A percentile compares a stretch with the other conserved stretches of the same genome.
Evolutionary conservation across 805 yeast species (phyloP).

Genomic region (Spathaspora sp.): DNA sequence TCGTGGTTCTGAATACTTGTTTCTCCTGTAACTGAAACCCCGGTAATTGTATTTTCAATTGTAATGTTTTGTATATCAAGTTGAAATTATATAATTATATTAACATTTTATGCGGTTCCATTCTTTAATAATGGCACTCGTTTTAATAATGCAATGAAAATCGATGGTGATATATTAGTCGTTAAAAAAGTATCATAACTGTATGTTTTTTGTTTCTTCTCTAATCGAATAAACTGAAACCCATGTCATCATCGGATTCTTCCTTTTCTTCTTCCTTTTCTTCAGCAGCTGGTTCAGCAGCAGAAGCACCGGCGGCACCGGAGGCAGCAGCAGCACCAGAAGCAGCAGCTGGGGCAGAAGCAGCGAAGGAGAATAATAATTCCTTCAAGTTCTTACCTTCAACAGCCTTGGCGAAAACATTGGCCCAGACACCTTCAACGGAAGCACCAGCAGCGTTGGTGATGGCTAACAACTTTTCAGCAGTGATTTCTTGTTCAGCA

Average conservation of each 20-base stretch:
- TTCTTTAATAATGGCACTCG: neutral
- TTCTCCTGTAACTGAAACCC: neutral
- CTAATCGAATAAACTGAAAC: constrained; percentile 98
- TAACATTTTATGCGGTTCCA: neutral
- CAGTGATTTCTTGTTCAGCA: constrained; percentile 89
- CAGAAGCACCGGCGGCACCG: constrained; percentile 29
- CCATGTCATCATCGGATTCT: constrained; percentile 78
- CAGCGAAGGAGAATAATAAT: constrained; percentile 56
- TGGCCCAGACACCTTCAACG: constrained; percentile 81
- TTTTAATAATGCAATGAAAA: neutral
- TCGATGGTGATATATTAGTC: neutral
- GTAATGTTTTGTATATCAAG: neutral
- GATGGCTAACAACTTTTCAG: constrained; percentile 78
- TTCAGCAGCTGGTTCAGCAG: constrained; percentile 65
- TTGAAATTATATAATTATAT: neutral
- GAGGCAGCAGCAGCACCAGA: constrained; percentile 27
- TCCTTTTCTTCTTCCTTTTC: constrained; percentile 64
- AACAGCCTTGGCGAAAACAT: constrained; percentile 84
- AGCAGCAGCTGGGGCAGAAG: constrained; percentile 41
- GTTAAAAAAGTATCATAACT: neutral
- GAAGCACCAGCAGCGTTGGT: constrained; percentile 80
- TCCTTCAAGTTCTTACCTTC: constrained; percentile 82
- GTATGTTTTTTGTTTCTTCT: neutral
- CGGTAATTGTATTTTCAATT: neutral
- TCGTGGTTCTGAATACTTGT: no score